Evolutionary conservation across 192 early-diverging fungal genomes (phyloP).

Genomic region (Linderina pennispora): DNA sequence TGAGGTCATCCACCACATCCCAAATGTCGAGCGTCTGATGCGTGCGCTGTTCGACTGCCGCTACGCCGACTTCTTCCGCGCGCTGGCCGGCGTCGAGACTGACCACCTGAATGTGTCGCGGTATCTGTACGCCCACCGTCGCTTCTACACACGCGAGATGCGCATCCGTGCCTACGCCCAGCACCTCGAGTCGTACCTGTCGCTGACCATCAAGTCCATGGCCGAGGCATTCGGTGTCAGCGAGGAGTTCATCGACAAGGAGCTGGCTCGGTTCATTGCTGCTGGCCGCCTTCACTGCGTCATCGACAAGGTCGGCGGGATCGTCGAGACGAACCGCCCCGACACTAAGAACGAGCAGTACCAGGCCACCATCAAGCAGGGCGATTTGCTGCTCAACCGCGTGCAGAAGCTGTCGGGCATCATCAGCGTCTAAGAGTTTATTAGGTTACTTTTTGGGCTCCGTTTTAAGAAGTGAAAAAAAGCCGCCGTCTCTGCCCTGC

Average conservation of each 20-base stretch:
- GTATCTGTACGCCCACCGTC: slow-evolving; percentile 80
- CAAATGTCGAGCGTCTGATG: slow-evolving; percentile 75
- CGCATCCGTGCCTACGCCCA: slow-evolving; percentile 95
- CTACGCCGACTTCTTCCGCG: slow-evolving; percentile 88
- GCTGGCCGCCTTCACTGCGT: slow-evolving; percentile 95
- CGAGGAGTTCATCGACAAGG: slow-evolving; percentile 94
- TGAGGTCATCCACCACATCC: slow-evolving; percentile 91
- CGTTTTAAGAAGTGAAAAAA: background rate
- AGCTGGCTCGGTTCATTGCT: slow-evolving; percentile 91
- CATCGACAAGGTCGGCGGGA: slow-evolving; percentile 98
- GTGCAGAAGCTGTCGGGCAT: slow-evolving; percentile 95
- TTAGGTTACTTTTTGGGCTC: background rate
- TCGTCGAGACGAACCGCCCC: slow-evolving; percentile 96
- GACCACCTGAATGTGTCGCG: slow-evolving; percentile 65
- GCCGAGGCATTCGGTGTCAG: slow-evolving; percentile 94
- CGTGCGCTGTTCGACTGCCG: slow-evolving; percentile 86
- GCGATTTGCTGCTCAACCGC: slow-evolving; percentile 89
- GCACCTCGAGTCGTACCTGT: slow-evolving; percentile 90
- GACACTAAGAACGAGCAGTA: slow-evolving; percentile 99
- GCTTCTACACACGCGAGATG: slow-evolving; percentile 97
- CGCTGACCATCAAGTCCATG: slow-evolving; percentile 92
- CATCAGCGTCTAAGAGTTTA: slow-evolving; percentile 65
- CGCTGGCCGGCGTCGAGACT: slow-evolving; percentile 80
- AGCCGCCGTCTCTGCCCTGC: too few species aligned
- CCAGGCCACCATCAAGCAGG: slow-evolving; percentile 93